These are phyloP conservation scores for Aegle marmelos DNA, from an alignment of 345 rosid species.

Conservation along the genomic window DNA sequence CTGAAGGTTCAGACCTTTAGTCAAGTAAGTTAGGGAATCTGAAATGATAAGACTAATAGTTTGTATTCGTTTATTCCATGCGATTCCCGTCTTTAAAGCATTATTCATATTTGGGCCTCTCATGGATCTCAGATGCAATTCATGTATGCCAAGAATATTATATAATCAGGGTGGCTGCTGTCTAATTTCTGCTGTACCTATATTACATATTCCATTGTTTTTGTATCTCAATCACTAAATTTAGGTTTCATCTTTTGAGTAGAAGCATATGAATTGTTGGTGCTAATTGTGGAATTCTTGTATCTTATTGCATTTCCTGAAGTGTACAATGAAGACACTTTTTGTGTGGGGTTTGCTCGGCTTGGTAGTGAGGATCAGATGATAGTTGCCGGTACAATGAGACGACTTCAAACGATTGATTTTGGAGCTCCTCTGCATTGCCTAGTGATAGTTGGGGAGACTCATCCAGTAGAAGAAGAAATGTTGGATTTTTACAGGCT, in stretches of 20 bases:
- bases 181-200: background rate
- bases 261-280: background rate
- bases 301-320: slow-evolving; percentile 11
- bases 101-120: background rate
- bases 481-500: slow-evolving; percentile 73
- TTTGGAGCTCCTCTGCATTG: slow-evolving; percentile 85
- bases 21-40: background rate
- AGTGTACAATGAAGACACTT: slow-evolving; percentile 64
- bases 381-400: slow-evolving; percentile 82
- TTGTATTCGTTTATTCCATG: background rate
- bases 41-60: background rate
- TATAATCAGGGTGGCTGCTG: background rate
- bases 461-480: slow-evolving; percentile 88
- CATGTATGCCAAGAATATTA: background rate
- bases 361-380: slow-evolving; percentile 82
- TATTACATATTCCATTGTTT: background rate
- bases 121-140: background rate
- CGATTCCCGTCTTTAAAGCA: background rate
- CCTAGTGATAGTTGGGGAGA: slow-evolving; percentile 73
- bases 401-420: slow-evolving; percentile 54
- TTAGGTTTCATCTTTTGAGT: background rate
- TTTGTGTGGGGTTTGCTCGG: slow-evolving; percentile 77
- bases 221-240: background rate
- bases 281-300: background rate
- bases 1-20: background rate